Evolutionary conservation across 179 eudicot genomes (phyloP).

Genomic region (Drosera spatulata): DNA sequence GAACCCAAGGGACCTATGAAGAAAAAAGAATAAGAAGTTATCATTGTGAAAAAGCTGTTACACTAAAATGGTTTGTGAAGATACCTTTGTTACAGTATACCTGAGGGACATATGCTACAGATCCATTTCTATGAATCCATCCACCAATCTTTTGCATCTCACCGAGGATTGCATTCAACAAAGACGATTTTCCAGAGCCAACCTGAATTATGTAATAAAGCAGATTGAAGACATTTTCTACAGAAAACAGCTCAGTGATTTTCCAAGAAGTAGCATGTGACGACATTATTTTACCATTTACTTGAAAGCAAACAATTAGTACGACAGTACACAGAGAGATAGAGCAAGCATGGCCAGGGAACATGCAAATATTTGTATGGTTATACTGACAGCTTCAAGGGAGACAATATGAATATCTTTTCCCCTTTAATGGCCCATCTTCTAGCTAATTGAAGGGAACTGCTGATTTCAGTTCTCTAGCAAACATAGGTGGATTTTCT

Average conservation of each 20-base stretch:
- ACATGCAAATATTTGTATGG: too few relatives aligned
- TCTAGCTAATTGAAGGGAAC: too few relatives aligned
- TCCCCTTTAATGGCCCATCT: too few relatives aligned
- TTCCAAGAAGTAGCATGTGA: neutral
- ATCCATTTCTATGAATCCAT: slow-evolving; percentile 43
- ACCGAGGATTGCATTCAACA: slow-evolving; percentile 59
- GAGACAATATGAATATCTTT: too few relatives aligned
- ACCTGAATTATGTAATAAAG: slow-evolving; percentile 35
- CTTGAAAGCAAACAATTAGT: too few relatives aligned
- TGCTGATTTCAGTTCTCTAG: neutral
- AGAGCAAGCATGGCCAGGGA: too few relatives aligned
- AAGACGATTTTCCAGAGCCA: slow-evolving; percentile 95
- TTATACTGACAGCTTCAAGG: too few relatives aligned
- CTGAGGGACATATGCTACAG: slow-evolving; percentile 86
- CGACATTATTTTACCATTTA: neutral
- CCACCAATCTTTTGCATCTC: slow-evolving; percentile 69
- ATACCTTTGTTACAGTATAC: slow-evolving; percentile 12
- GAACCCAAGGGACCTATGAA: slow-evolving; percentile 84
- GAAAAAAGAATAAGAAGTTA: neutral
- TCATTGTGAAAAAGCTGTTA: slow-evolving; percentile 5
- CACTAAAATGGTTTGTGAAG: neutral
- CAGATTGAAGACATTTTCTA: neutral
- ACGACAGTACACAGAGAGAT: too few relatives aligned
- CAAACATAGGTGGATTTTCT: neutral
- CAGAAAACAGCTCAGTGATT: neutral